phyloP scores from a whole-genome alignment of 2,329 filamentous ascomycete genomes.

The Hortaea sp. region DNA sequence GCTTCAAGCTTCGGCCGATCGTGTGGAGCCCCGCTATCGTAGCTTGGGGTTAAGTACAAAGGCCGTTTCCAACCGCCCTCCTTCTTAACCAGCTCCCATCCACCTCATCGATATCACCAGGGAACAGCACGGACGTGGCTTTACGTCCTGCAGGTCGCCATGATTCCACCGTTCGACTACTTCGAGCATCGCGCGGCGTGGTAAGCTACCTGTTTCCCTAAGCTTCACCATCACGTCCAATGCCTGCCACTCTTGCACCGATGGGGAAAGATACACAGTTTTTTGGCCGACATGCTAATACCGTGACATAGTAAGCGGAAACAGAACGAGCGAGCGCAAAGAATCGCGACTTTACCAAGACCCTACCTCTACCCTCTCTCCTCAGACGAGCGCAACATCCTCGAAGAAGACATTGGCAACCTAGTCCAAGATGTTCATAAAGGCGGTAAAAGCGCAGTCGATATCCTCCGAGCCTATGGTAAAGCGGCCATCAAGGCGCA shows the following conservation, averaged over 20 bases:
- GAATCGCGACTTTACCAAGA: constrained; percentile 57
- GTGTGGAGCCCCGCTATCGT: too few species aligned
- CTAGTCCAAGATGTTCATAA: constrained; percentile 70
- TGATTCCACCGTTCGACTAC: constrained; percentile 48
- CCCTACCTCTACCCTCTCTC: constrained; percentile 59
- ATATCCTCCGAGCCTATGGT: constrained; percentile 75
- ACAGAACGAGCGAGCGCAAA: constrained; percentile 60
- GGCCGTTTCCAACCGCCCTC: too few species aligned
- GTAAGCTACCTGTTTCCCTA: constrained; percentile 36
- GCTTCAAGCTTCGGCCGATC: too few species aligned
- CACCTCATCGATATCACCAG: too few species aligned
- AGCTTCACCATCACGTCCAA: not conserved
- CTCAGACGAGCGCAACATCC: constrained; percentile 52
- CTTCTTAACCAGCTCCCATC: too few species aligned
- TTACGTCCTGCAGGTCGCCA: constrained; percentile 3
- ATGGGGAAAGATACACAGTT: too few species aligned
- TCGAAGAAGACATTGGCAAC: constrained; percentile 64
- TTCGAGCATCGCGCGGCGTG: constrained; percentile 62
- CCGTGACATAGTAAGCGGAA: constrained; percentile 56
- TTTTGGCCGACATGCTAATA: too few species aligned
- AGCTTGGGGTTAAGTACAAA: too few species aligned
- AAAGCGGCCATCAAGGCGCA: constrained; percentile 80
- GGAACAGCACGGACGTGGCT: too few species aligned
- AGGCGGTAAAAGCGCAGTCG: constrained; percentile 52
- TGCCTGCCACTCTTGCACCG: not conserved